Evolutionary conservation across 441 rosid genomes (phyloP), one percentile per base, ranked within the genome.

Genomic region (Populus trichocarpa): DNA sequence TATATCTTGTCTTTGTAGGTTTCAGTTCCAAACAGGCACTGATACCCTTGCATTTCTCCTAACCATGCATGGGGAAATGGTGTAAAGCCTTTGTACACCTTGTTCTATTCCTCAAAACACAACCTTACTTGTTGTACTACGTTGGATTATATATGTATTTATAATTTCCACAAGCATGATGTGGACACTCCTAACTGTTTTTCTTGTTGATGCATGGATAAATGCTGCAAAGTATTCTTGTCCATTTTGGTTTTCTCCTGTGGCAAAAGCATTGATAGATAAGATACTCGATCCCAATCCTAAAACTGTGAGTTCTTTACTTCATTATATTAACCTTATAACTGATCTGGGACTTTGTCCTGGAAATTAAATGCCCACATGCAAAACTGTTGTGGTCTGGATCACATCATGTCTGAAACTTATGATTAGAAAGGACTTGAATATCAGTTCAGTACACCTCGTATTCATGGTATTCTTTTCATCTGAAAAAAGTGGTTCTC

Each of bases 181-280:
- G 64, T 74, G 30, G 82, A 77, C 77, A 67, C 40, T 71, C 75
- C 68, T 79, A 70, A 80, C 61, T 20, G 22, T 72, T 81, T 63
- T 72, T 80, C 70, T 79, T 67, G 46, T 80, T 73, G 67, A 69
- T 73, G 14, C 83, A 77, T 86, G 92, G 99, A 91, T 96, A 84
- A 88, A 81, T 78, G 94, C 90, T 35, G 97, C 95, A 42, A 90
- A 94, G 23, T 96, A 89, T 85, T 65, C 89, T 78, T 92, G 86
- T 82, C 99, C 99, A 16, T 79, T 73, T 78, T 94, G 98, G 98
- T 90, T 96, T 86, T 93, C 97, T 78, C 77, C 88, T 23, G 96
- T 85, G 64, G 90, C 85, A 69, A 92, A 83, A 82, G 84, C 91
- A 36, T 83, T 96, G 80, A 87, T 96, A 76, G 90, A 86, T 75